A percentile compares a stretch with the other conserved stretches of the same genome.
Evolutionary conservation across 495 filamentous ascomycete genomes (phyloP).

Genomic region (Aspergillus taichungensis): DNA sequence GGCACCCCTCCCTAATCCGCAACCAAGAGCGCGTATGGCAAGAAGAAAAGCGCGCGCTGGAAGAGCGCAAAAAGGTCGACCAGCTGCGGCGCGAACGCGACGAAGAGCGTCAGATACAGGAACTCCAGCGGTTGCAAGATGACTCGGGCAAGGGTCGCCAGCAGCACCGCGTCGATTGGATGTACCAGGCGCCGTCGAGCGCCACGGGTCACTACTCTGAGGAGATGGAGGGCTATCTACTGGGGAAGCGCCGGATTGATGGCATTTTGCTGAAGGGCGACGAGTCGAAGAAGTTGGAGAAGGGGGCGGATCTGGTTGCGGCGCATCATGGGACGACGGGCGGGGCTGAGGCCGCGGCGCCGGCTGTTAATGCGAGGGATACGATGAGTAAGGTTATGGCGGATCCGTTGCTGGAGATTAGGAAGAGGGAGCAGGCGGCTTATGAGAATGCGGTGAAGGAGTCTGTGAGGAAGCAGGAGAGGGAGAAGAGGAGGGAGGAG

Average conservation of each 20-base stretch:
- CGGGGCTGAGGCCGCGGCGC: conserved; percentile 49
- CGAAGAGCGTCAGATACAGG: conserved; percentile 87
- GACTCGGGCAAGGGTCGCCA: conserved; percentile 71
- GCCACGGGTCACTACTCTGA: conserved; percentile 75
- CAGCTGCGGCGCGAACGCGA: conserved; percentile 83
- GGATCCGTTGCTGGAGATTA: conserved; percentile 86
- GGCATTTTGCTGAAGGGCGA: conserved; percentile 71
- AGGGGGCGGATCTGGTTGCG: conserved; percentile 59
- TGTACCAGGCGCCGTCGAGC: conserved; percentile 83
- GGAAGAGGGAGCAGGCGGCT: conserved; percentile 82
- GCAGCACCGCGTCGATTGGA: conserved; percentile 85
- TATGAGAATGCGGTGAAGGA: conserved; percentile 87
- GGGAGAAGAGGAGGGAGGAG: conserved; percentile 47
- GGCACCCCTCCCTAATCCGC: conserved; percentile 75
- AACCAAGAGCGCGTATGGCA: conserved; percentile 81
- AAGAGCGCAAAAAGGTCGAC: conserved; percentile 86
- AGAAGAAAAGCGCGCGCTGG: conserved; percentile 85
- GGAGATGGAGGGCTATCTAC: conserved; percentile 87
- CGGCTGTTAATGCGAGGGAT: conserved; percentile 63
- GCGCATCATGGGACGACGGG: conserved; percentile 52
- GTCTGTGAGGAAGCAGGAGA: conserved; percentile 57
- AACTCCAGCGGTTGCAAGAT: conserved; percentile 84
- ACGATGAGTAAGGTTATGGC: conserved; percentile 75
- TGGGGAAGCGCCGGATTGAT: conserved; percentile 89
- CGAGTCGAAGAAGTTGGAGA: conserved; percentile 71